Base-by-base conservation (phyloP, 2,329 filamentous ascomycete genomes). In the Penicillium sumatraense region DNA sequence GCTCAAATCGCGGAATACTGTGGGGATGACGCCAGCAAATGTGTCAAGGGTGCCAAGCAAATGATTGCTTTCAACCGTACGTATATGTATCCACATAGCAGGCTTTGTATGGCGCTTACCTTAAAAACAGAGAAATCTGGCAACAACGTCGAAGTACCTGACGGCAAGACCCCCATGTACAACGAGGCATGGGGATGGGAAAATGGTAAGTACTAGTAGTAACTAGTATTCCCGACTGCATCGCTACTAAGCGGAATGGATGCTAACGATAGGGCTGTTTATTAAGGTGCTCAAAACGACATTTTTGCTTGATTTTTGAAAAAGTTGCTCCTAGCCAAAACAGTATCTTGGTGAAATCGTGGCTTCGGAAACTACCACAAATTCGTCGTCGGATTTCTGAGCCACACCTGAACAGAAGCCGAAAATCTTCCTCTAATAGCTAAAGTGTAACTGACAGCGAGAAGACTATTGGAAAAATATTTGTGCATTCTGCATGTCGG, bases 61-160 rank as follows among this genome's bases (percentile, higher is more conserved):
- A 81, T 81, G 74, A 76, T 81, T 52, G 79, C 72, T 1, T 81
- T 75, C 74, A 73, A 81, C 50, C 79, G 74, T 73, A 36, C 16
- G 52, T 36, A 8, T 46, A 24, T 18, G 18, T 7, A 18, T 36
- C 21, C 29, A 14, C 26, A 23, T 8, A 27, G 11, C 36, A 21
- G 8, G 7, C 14, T 35, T 44, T n/a, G 8, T 14, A 5, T 27
- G 21, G 27, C n/a, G 26, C 16, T 29, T 20, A 36, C 36, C n/a
- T 41, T 38, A 40, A 35, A 20, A 47, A 54, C 36, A 60, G 58
- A 60, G 31, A 18, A 54, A 56, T 49, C 55, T 10, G 58, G 58
- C 14, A 60, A 60, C 36, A 60, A 60, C 23, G 55, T 60, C 18
- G 11, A 54, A 40, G 55, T 57, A 24, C 58, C 58, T 3, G 36